Base-by-base conservation (phyloP, 495 filamentous ascomycete species). In the Annulohypoxylon stygium region DNA sequence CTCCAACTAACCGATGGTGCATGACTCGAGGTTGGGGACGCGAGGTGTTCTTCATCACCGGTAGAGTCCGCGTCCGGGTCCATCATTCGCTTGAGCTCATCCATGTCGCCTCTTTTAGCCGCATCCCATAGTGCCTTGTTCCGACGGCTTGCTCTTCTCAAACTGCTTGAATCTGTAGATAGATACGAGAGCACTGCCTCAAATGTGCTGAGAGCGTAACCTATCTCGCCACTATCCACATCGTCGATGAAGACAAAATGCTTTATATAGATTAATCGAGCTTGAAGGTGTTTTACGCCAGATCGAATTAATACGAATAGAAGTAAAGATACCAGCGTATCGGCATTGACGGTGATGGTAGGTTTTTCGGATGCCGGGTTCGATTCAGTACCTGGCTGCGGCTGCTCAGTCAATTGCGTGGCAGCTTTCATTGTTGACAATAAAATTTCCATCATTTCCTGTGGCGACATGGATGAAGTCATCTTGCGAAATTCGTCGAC, bases 211-310 rank as follows among this genome's bases (percentile, higher is more conserved):
- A 99, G 83, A 5, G 97, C 94, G 82, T 99, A 99, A 25, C 97
- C 97, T 84, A 95, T 92, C 82, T 99, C 97, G 36, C 97, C 97
- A 76, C 90, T 95, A 63, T 99, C 97, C 11, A 98, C 94, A 84
- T 98, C 97, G 70, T 98, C 95, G 41, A 96, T 93, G 78, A 97
- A 98, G 75, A 97, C 93, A 73, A 97, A 99, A 67, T 96, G 92
- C 61, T 94, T 92, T 89, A 99, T 97, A 78, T 98, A 98, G 34
- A 92, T 83, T 48, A 98, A 79, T 14, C 95, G 87, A 20, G 97
- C 94, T 74, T 97, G 92, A 23, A 98, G 86, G 82, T 97, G 90
- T 54, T 93, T 90, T 12, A 97, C 89, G 74, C 97, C 93, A 41
- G 94, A 92, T 71, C 97, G 88, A 61, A 99, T 98, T 20, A 98